These are phyloP conservation scores for Dalechampia spathulata DNA, from an alignment of 441 rosid genomes.

Conservation along the genomic window DNA sequence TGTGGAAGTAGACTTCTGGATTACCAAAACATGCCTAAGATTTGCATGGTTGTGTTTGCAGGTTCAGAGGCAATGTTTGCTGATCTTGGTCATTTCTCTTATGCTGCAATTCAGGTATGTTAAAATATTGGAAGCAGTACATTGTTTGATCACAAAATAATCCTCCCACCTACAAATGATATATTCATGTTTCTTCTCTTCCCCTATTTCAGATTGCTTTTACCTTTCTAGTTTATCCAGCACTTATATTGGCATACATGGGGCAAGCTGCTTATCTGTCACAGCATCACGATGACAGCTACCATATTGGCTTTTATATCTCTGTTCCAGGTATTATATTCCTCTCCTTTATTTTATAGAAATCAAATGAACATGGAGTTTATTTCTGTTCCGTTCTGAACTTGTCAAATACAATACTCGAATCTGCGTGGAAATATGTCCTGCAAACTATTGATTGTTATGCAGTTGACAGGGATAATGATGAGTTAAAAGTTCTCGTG, in stretches of 20 bases:
- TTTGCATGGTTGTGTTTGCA: slow-evolving; percentile 30
- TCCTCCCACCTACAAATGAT: not conserved
- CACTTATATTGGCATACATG: slow-evolving; percentile 92
- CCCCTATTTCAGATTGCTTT: slow-evolving; percentile 62
- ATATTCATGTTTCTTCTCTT: slow-evolving; percentile 8
- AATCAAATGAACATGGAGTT: not conserved
- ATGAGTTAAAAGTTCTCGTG: slow-evolving; percentile 14
- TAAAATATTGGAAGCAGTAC: not conserved
- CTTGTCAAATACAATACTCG: not conserved
- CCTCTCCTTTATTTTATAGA: not conserved
- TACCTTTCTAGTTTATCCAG: slow-evolving; percentile 91
- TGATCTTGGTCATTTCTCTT: slow-evolving; percentile 98
- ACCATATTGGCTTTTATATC: slow-evolving; percentile 70
- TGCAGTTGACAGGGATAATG: not conserved
- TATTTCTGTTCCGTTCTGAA: not conserved
- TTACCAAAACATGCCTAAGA: slow-evolving; percentile 2
- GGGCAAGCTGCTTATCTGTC: slow-evolving; percentile 98
- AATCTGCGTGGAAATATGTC: not conserved
- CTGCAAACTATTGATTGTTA: not conserved
- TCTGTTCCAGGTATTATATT: slow-evolving; percentile 70
- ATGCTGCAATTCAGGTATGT: slow-evolving; percentile 75
- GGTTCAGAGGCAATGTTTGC: slow-evolving; percentile 99
- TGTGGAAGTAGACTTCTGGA: not conserved
- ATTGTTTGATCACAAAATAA: not conserved
- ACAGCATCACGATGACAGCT: slow-evolving; percentile 51